A percentile compares a stretch with the other conserved stretches of the same genome.
These are phyloP conservation scores for Schizonepeta tenuifolia DNA, from an alignment of 257 asterid species.

Conservation along the genomic window DNA sequence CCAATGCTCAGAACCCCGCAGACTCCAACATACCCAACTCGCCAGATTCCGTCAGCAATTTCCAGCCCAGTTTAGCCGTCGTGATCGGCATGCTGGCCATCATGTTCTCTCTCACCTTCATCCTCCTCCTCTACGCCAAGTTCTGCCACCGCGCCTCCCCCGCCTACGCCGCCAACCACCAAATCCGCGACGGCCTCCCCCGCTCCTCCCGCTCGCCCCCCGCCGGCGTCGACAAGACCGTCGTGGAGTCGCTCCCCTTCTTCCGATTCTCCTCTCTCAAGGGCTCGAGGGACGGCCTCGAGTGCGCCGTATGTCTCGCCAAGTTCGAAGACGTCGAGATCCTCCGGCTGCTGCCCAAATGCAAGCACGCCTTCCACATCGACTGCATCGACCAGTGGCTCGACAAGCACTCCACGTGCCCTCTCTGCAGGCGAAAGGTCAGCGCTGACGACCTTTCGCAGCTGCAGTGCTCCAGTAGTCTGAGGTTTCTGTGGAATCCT, in stretches of 20 bases:
- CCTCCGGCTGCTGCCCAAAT: slow-evolving; percentile 58
- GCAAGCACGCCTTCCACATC: slow-evolving; percentile 68
- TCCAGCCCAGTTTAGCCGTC: slow-evolving; percentile 75
- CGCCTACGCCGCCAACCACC: slow-evolving; percentile 21
- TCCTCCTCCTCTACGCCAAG: slow-evolving; percentile 79
- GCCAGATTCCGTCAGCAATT: slow-evolving; percentile 42
- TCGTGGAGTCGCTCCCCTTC: slow-evolving; percentile 64
- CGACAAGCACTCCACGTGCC: slow-evolving; percentile 68
- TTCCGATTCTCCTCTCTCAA: slow-evolving; percentile 54
- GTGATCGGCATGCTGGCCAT: slow-evolving; percentile 68
- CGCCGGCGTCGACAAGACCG: slow-evolving; percentile 54
- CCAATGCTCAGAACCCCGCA: slow-evolving; percentile 36
- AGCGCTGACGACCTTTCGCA: slow-evolving; percentile 44
- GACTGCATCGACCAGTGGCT: slow-evolving; percentile 71
- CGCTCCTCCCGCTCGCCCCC: slow-evolving; percentile 37
- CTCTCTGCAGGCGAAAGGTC: slow-evolving; percentile 58
- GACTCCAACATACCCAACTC: slow-evolving; percentile 3
- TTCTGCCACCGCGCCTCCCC: slow-evolving; percentile 61
- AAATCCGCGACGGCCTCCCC: slow-evolving; percentile 46
- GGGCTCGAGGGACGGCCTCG: slow-evolving; percentile 59
- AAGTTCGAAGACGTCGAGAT: slow-evolving; percentile 57
- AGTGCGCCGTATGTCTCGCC: slow-evolving; percentile 69
- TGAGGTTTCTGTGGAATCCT: slow-evolving; percentile 40
- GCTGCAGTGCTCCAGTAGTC: slow-evolving; percentile 38
- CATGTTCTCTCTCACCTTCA: slow-evolving; percentile 66